Evolutionary conservation across 2,329 filamentous ascomycete species (phyloP), one percentile per base, ranked within the genome.

Genomic region (Colletotrichum graminicola): DNA sequence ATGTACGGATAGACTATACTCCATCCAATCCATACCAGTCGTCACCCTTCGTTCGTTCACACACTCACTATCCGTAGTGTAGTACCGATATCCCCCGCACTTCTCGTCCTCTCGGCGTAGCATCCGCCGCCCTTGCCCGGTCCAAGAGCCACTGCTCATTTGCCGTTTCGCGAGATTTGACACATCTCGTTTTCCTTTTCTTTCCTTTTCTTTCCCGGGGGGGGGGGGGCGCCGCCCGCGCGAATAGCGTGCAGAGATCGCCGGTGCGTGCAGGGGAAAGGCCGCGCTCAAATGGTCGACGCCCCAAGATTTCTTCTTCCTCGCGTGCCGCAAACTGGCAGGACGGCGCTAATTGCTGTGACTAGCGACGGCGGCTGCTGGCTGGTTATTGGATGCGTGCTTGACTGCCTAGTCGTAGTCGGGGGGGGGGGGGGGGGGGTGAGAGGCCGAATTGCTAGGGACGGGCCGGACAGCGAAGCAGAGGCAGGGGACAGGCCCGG

Each of bases 381-480:
- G 34, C 12, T 39, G 45, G 32, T 16, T 62, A 62, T 52, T 52
- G 47, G 47, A 57, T 34, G 55, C 43, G 39, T 52, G 16, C 34
- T 34, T 34, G 34, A 10, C 34, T 34, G 3, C 5, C 32, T 4
- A 5, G 32, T 8, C 10, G 3, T 34, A 39, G 36, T 39, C 36
- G 36, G 36, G 11, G 36, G 11, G 11, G 36, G 36, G 36, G 34
- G 10, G 34, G 10, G 34, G 34, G 39, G 12, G 55, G 16, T n/a
- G 32, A 51, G 16, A 26, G 23, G 56, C 59, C 60, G 32, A 55
- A 64, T 67, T 73, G 60, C 68, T 73, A 73, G 71, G 71, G 68
- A 73, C 71, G 68, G 71, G 54, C 71, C 71, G 71, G 71, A 68
- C 61, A 72, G 68, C 67, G 68, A 72, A 63, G 29, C 67, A 65